Conservation (phyloP, 1,139 yeast species). For the Kurtzmaniella quercitrusa region DNA sequence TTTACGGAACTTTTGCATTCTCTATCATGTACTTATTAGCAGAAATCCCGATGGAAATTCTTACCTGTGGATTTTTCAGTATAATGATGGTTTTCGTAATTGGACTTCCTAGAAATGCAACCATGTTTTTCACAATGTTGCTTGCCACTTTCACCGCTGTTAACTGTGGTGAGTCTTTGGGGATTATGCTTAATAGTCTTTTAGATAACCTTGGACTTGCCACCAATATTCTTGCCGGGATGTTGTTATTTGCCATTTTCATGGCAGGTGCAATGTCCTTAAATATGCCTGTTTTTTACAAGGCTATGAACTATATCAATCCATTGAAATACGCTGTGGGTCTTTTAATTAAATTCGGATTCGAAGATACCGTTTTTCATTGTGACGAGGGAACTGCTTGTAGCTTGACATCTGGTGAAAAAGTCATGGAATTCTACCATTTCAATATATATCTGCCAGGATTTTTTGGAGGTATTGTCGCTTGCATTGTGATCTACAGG, state of each 20-base stretch:
- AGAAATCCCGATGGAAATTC: conserved; percentile 70
- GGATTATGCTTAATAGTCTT: conserved; percentile 71
- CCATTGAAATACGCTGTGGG: conserved; percentile 73
- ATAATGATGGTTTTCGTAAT: conserved; percentile 62
- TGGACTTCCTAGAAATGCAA: conserved; percentile 69
- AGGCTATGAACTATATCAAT: conserved; percentile 65
- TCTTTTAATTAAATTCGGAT: conserved; percentile 38
- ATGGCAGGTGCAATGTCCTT: conserved; percentile 89
- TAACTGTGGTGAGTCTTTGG: conserved; percentile 80
- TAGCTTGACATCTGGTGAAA: conserved; percentile 29
- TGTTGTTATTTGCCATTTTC: conserved; percentile 64
- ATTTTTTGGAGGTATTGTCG: conserved; percentile 32
- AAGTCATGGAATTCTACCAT: conserved; percentile 31
- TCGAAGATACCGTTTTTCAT: conserved; percentile 26
- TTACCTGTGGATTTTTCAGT: conserved; percentile 57
- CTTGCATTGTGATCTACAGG: conserved; percentile 34
- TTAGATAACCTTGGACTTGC: conserved; percentile 78
- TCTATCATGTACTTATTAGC: conserved; percentile 59
- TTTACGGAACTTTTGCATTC: conserved; percentile 66
- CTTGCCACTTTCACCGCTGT: conserved; percentile 52
- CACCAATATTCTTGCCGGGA: conserved; percentile 60
- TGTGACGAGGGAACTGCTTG: conserved; percentile 26
- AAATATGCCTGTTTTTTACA: conserved; percentile 64
- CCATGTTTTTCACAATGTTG: conserved; percentile 63
- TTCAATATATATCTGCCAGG: conserved; percentile 27